These are phyloP conservation scores for Phyllosticta citribraziliensis DNA, from an alignment of 2,329 filamentous ascomycete species.

Conservation along the genomic window DNA sequence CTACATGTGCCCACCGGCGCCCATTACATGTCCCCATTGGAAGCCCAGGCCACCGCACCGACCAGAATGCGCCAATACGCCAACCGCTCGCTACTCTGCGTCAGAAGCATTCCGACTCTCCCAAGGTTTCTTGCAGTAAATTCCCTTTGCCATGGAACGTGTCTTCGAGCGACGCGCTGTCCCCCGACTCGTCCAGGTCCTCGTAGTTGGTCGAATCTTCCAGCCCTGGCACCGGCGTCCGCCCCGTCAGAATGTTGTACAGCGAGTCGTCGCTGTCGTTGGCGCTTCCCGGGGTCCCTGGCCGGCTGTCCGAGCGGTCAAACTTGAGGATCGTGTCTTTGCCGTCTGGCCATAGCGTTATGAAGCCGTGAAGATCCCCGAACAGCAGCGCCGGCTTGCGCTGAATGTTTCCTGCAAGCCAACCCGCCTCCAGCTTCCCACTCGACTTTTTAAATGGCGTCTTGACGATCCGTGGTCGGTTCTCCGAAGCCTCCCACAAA, in stretches of 20 bases:
- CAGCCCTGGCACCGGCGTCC: constrained; percentile 30
- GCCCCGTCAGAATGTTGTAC: constrained; percentile 38
- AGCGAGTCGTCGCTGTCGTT: constrained; percentile 38
- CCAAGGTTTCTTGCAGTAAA: constrained; percentile 7
- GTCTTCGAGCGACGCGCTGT: constrained; percentile 11
- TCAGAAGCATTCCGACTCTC: constrained; percentile 9
- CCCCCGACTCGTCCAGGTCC: constrained; percentile 19
- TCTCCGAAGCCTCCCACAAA: constrained; percentile 22
- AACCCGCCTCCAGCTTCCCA: constrained; percentile 1
- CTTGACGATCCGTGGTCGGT: constrained; percentile 2
- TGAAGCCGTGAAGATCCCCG: background rate
- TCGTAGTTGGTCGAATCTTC: constrained; percentile 12
- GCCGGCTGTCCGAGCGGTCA: constrained; percentile 3
- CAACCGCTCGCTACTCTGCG: background rate
- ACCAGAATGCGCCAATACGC: background rate
- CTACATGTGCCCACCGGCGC: background rate
- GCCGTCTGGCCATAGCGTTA: constrained; percentile 8
- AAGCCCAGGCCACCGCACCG: background rate
- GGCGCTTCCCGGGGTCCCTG: constrained; percentile 17
- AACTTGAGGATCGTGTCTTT: constrained; percentile 23
- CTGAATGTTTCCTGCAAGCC: constrained; percentile 16
- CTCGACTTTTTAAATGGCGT: constrained; percentile 14
- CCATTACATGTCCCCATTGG: background rate
- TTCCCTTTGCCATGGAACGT: constrained; percentile 8
- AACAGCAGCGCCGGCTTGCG: constrained; percentile 20